Base-by-base conservation (phyloP, 805 yeast genomes). In the Wickerhamiella sergipiensis region DNA sequence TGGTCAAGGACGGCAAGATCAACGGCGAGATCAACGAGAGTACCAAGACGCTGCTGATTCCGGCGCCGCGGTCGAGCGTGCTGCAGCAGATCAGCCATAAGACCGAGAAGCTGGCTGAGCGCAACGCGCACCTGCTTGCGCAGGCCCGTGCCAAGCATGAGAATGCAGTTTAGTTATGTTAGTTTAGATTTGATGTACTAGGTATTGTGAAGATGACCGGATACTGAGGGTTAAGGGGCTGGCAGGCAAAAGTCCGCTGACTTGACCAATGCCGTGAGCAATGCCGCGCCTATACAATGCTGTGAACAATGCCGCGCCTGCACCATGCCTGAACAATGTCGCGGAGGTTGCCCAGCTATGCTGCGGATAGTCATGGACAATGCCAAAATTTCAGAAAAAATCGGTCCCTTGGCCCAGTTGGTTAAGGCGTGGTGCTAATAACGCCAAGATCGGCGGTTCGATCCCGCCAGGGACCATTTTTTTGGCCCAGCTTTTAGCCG, bases 71-170 rank as follows among this genome's bases (percentile, higher is more conserved):
- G 19, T 72, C 72, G 48, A 71, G 79, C 58, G 77, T 78, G 42
- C 74, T 82, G 67, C 87, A 84, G 57, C 83, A 80, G 56, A 76
- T 84, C 40, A 75, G 77, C 55, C 85, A 80, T 59, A 78, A 75
- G 64, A 78, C 84, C n/a, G 80, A 80, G 70, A 79, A 79, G 4
- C 67, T 80, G 59, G 73, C 78, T 36, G 79, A 75, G 68, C 74
- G 78, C 60, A 75, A 82, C 18, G 74, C 72, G 62, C 83, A 79
- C 64, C 69, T 78, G 45, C 70, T 78, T 55, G 50, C 51, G 24
- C 48, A 55, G 39, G 47, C 39, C 17, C 47, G 39, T 7, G 24
- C 47, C 19, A 43, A 43, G 24, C 46, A 43, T 24, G 46, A 43
- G 19, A 36, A 36, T 36, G 40, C 40, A 5, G 10, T 36, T n/a